Base-by-base conservation (phyloP, 768 basidiomycete genomes). In the Calocybe cyanea region DNA sequence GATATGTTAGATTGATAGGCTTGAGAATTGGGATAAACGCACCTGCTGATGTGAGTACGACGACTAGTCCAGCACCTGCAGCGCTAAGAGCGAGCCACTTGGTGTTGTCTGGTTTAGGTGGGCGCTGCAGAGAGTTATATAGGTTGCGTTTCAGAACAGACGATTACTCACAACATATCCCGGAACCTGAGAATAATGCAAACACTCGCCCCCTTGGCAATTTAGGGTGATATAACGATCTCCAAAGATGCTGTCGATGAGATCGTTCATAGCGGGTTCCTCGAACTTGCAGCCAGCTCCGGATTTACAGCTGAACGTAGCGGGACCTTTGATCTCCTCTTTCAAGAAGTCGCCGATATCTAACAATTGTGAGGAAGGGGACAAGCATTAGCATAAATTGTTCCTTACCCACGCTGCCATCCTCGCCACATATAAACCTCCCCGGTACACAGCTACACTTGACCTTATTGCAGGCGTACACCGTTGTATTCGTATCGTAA, bases 201-300 rank as follows among this genome's bases (percentile, higher is more conserved):
- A 59, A 60, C 96, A 98, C 67, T 98, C 96, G 17, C 96, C 95
- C 4, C 89, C 83, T 1, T 86, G 69, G 54, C 96, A 98, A 28
- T 81, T 63, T 41, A 98, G 73, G 2, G 91, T 87, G 59, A 99
- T 99, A 59, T 83, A 88, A 1, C 71, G 73, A 61, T 99, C 96
- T 1, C 90, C 96, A 53, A 99, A 98, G 55, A 99, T 84, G 50
- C 86, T 83, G 58, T 86, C 81, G 65, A 99, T 98, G 42, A 99
- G 77, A 24, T 84, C 75, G 58, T 99, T 96, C 96, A 99, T 98
- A 0, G 88, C 92, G 0, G 92, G 90, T 57, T 99, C 96, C 62
- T 94, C 87, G 57, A 99, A 99, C 50, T 74, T 79, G 67, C 94
- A 97, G 7, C 83, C 88, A 38, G 73, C 63, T 13, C 82, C 85